Base-by-base conservation (phyloP, 352 stramenopile genomes). In the Pythium phragmiticola region DNA sequence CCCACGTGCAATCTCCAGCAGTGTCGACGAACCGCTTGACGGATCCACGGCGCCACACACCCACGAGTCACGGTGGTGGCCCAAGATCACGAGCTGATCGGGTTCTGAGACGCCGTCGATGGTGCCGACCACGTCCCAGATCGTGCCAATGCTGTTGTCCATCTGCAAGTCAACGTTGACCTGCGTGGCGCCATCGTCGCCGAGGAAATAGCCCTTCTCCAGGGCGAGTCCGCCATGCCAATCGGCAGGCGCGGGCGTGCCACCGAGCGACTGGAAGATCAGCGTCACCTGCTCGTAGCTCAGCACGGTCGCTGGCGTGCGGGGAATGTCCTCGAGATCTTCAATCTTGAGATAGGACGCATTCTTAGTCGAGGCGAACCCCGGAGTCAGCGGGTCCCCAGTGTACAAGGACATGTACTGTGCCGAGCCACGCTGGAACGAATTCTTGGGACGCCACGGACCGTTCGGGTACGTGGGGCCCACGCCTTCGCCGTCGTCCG, bases 11-110 rank as follows among this genome's bases (percentile, higher is more conserved):
- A 97, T 78, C 70, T 97, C 90, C 1, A 97, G 56, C 65, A 97
- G 68, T 2, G 74, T 64, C 4, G 86, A 72, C 4, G 89, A 96
- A 4, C 74, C 90, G 21, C 75, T 90, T 26, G 90, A 91, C 8
- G 90, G 90, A 63, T 96, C 88, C 21, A 86, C 83, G 1, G 87
- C 89, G 12, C 88, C 89, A 59, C 87, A 95, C 0, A 97, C 86
- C 90, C 90, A 97, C 7, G 89, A 88, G 65, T 97, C 90, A 19
- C 90, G 83, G 63, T 97, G 90, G 69, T 97, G 97, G 33, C 88
- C 87, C 26, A 97, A 73, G 21, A 97, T 41, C 12, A 96, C 78
- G 21, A 88, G 76, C 50, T 88, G 69, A 5, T 93, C 84, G 5
- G 84, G 71, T 34, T 82, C 68, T 12, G 73, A 63, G 0, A 62